These are phyloP conservation scores for Thuja plicata DNA, from an alignment of 83 land plant genomes.

Conservation along the genomic window DNA sequence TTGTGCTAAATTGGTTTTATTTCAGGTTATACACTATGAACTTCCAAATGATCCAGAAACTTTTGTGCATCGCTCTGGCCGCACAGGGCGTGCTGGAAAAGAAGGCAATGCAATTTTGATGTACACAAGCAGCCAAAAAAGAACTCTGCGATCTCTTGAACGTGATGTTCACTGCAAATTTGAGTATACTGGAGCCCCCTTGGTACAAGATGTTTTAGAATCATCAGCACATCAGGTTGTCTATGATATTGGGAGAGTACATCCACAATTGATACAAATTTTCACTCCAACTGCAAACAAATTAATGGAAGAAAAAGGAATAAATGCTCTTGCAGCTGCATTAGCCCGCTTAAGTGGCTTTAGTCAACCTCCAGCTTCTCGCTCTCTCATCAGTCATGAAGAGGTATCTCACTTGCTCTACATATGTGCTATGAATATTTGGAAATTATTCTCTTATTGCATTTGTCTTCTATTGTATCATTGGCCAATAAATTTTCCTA, in stretches of 20 bases:
- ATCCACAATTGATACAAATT: slow-evolving; percentile 72
- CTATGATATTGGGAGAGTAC: slow-evolving; percentile 73
- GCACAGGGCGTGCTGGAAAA: slow-evolving; percentile 99
- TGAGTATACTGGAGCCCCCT: slow-evolving; percentile 69
- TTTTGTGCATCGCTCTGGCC: slow-evolving; percentile 98
- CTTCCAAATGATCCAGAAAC: slow-evolving; percentile 96
- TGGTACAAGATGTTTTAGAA: slow-evolving; percentile 66
- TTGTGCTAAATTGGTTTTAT: neutral
- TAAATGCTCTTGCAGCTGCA: slow-evolving; percentile 87
- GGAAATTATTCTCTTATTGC: neutral
- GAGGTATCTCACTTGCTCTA: slow-evolving; percentile 44
- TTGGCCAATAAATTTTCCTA: neutral
- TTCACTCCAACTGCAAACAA: slow-evolving; percentile 80
- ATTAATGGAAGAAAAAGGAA: slow-evolving; percentile 71
- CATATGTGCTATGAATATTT: neutral
- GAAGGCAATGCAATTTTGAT: slow-evolving; percentile 85
- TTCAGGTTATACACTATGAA: slow-evolving; percentile 93
- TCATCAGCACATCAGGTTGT: slow-evolving; percentile 86
- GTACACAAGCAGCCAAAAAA: slow-evolving; percentile 70
- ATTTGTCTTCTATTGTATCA: neutral
- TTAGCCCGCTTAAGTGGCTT: slow-evolving; percentile 95
- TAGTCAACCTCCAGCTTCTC: slow-evolving; percentile 83
- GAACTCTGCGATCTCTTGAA: slow-evolving; percentile 81
- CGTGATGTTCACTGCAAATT: slow-evolving; percentile 92
- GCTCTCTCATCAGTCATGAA: slow-evolving; percentile 87